Evolutionary conservation across 495 filamentous ascomycete genomes (phyloP).

Genomic region (Penicillium nucicola): DNA sequence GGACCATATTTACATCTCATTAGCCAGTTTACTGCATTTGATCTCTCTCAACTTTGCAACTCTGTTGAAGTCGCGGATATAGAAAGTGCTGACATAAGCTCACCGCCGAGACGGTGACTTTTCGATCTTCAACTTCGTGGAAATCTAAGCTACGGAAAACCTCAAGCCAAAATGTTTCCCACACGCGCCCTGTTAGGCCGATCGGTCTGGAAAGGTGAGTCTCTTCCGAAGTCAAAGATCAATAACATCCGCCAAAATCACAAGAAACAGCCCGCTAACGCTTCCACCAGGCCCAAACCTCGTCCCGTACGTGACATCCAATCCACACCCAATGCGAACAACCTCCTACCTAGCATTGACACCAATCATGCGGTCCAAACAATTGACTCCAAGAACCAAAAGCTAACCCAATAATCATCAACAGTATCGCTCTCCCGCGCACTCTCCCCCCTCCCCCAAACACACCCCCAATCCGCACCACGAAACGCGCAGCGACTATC

Average conservation of each 20-base stretch:
- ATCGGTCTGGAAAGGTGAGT: slow-evolving; percentile 74
- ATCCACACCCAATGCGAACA: background rate
- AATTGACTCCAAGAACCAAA: background rate
- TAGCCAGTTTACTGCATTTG: slow-evolving; percentile 1
- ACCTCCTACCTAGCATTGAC: background rate
- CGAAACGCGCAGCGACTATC: slow-evolving; percentile 88
- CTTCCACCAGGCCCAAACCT: slow-evolving; percentile 49
- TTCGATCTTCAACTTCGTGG: slow-evolving; percentile 21
- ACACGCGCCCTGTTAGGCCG: slow-evolving; percentile 58
- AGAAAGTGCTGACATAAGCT: slow-evolving; percentile 19
- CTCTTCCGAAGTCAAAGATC: background rate
- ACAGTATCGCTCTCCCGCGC: slow-evolving; percentile 43
- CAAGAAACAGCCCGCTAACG: slow-evolving; percentile 14
- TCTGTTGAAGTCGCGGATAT: background rate
- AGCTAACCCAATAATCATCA: background rate
- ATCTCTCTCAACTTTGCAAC: too few species aligned
- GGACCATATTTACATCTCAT: background rate
- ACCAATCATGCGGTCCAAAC: background rate
- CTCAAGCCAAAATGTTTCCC: slow-evolving; percentile 51
- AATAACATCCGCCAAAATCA: background rate
- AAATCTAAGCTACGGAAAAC: slow-evolving; percentile 7
- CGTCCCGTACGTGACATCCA: slow-evolving; percentile 46
- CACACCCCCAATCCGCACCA: slow-evolving; percentile 76
- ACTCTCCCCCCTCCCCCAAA: slow-evolving; percentile 53
- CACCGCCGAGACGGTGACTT: slow-evolving; percentile 5